Percentiles rank a stretch among this genome's conserved stretches.
These are phyloP conservation scores for Bipolaris zeicola DNA, from an alignment of 2,329 filamentous ascomycete species.

Conservation along the genomic window DNA sequence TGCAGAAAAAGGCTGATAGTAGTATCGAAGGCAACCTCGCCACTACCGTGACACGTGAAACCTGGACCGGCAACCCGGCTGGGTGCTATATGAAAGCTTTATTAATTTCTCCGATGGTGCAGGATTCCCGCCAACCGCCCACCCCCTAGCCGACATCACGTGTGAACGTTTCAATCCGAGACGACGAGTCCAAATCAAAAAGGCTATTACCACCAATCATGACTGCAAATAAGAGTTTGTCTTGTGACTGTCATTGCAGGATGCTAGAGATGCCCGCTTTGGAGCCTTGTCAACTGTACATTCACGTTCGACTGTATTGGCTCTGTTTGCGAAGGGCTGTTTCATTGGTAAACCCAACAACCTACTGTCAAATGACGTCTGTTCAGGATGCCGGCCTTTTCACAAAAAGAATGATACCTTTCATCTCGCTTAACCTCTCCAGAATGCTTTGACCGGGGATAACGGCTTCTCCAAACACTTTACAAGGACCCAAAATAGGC, in stretches of 20 bases:
- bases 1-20: background rate
- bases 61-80: slow-evolving; percentile 10
- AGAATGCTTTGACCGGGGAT: background rate
- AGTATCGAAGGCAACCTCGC: background rate
- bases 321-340: background rate
- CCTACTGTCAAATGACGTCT: background rate
- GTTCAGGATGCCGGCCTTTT: no score
- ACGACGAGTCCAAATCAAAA: slow-evolving; percentile 16
- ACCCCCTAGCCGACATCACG: slow-evolving; percentile 19
- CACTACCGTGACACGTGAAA: background rate
- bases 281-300: slow-evolving; percentile 1
- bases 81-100: slow-evolving; percentile 18
- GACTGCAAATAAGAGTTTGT: background rate
- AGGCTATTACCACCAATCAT: slow-evolving; percentile 31
- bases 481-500: slow-evolving; percentile 14
- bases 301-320: slow-evolving; percentile 1
- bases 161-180: slow-evolving; percentile 24
- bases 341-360: background rate
- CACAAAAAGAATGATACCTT: background rate
- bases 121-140: slow-evolving; percentile 4
- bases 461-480: slow-evolving; percentile 4
- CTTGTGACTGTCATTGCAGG: slow-evolving; percentile 17
- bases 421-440: background rate
- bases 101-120: slow-evolving; percentile 29
- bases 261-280: slow-evolving; percentile 11